Evolutionary conservation across 176 grass and related monocot genomes (phyloP).

Genomic region (Poa pratensis): DNA sequence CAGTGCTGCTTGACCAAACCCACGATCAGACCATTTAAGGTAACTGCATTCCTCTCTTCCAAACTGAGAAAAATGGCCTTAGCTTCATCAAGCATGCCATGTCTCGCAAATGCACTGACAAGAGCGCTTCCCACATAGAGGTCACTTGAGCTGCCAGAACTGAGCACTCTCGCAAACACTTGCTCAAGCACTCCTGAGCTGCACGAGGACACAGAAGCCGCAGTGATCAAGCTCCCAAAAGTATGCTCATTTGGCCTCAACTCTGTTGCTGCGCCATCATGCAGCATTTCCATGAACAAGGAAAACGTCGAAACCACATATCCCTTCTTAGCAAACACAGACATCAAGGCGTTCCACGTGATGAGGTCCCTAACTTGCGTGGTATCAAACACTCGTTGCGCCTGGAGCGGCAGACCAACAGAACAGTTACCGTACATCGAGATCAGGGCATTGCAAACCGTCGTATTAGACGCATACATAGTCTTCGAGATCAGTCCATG

Average conservation of each 20-base stretch:
- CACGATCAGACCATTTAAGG: constrained; percentile 76
- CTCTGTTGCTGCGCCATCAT: constrained; percentile 23
- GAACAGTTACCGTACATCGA: constrained; percentile 70
- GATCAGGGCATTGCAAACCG: constrained; percentile 77
- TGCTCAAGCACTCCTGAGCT: constrained; percentile 52
- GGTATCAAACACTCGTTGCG: constrained; percentile 60
- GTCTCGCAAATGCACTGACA: constrained; percentile 72
- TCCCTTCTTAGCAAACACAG: constrained; percentile 69
- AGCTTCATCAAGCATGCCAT: constrained; percentile 62
- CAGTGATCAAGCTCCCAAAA: constrained; percentile 74
- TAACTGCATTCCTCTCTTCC: constrained; percentile 74
- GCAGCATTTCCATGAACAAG: constrained; percentile 60
- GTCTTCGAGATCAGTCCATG: constrained; percentile 72
- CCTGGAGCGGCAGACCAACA: constrained; percentile 32
- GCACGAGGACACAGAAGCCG: constrained; percentile 46
- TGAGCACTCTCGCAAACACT: constrained; percentile 55
- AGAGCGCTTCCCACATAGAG: constrained; percentile 79
- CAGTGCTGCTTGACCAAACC: constrained; percentile 64
- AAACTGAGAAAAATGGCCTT: constrained; percentile 63
- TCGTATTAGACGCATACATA: constrained; percentile 36
- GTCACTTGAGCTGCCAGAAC: constrained; percentile 63
- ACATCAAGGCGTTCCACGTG: constrained; percentile 83
- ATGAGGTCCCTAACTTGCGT: constrained; percentile 50
- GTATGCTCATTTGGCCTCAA: constrained; percentile 66
- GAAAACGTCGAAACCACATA: constrained; percentile 52